These are phyloP conservation scores for Monilinia fructigena DNA, from an alignment of 2,329 filamentous ascomycete species.

Conservation along the genomic window DNA sequence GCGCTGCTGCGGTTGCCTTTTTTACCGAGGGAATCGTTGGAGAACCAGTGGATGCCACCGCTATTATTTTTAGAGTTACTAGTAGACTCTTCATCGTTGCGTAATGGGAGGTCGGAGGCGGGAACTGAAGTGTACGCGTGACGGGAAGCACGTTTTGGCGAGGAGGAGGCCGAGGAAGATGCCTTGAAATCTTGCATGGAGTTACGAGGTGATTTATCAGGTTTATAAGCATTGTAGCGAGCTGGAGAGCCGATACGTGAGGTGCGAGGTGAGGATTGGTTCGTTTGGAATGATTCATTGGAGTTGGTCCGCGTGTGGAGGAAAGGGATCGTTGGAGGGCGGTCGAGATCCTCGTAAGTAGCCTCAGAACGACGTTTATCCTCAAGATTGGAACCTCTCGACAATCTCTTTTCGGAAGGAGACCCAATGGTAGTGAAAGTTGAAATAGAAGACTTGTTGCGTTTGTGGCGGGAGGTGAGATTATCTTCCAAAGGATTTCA, in stretches of 20 bases:
- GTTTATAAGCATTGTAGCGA: conserved; percentile 52
- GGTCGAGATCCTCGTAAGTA: conserved; percentile 47
- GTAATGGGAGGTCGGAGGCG: conserved; percentile 32
- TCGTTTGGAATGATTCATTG: conserved; percentile 54
- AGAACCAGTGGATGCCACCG: conserved; percentile 34
- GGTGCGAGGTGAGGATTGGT: conserved; percentile 52
- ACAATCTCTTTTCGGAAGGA: conserved; percentile 58
- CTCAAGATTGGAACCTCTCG: conserved; percentile 43
- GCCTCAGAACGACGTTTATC: conserved; percentile 46
- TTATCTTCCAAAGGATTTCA: conserved; percentile 94
- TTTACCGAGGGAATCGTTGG: conserved; percentile 38
- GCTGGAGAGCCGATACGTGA: conserved; percentile 56
- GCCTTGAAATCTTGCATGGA: conserved; percentile 50
- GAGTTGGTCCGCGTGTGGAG: conserved; percentile 72
- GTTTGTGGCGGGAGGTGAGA: conserved; percentile 79
- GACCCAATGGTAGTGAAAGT: conserved; percentile 39
- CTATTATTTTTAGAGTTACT: neutral
- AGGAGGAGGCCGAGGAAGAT: conserved; percentile 41
- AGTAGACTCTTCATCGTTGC: conserved; percentile 15
- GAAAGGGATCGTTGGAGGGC: conserved; percentile 67
- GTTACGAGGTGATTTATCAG: conserved; percentile 47
- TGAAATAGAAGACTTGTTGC: conserved; percentile 58
- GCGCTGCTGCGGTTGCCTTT: conserved; percentile 9
- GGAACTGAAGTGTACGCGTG: conserved; percentile 53
- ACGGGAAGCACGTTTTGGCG: conserved; percentile 47